phyloP scores from a whole-genome alignment of 768 basidiomycete genomes.

The Tephrocybe rancida region DNA sequence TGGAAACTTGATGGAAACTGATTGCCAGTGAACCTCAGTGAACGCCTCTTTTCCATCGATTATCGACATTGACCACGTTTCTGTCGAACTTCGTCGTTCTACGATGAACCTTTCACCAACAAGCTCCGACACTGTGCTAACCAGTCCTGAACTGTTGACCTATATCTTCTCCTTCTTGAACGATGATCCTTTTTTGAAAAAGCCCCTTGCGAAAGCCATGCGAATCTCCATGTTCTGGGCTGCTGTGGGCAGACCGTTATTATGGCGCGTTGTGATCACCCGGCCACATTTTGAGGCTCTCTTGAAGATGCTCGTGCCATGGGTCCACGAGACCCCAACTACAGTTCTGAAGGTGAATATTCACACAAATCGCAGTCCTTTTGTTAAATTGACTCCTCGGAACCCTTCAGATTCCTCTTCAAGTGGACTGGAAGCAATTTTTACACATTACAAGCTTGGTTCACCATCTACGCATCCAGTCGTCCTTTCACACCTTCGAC shows the following conservation, averaged over 20 bases:
- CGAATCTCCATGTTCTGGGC: background rate
- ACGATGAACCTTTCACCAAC: no score
- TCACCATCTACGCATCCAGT: background rate
- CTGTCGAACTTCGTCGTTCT: no score
- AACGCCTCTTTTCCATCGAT: no score
- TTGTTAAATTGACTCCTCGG: background rate
- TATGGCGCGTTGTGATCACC: background rate
- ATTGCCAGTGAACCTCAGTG: no score
- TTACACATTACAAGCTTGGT: background rate
- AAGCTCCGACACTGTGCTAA: background rate
- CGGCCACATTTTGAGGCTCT: background rate
- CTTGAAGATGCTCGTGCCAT: background rate
- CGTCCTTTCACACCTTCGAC: background rate
- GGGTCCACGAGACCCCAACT: no score
- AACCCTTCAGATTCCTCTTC: background rate
- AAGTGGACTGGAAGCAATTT: background rate
- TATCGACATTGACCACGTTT: no score
- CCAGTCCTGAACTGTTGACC: background rate
- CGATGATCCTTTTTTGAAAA: no score
- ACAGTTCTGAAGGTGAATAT: background rate
- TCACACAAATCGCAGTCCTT: background rate
- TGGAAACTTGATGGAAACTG: no score
- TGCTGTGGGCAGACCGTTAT: background rate
- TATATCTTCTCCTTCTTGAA: background rate
- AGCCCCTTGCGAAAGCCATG: background rate